Base-by-base conservation (phyloP, 1,139 yeast species). In the Kazachstania sp. region DNA sequence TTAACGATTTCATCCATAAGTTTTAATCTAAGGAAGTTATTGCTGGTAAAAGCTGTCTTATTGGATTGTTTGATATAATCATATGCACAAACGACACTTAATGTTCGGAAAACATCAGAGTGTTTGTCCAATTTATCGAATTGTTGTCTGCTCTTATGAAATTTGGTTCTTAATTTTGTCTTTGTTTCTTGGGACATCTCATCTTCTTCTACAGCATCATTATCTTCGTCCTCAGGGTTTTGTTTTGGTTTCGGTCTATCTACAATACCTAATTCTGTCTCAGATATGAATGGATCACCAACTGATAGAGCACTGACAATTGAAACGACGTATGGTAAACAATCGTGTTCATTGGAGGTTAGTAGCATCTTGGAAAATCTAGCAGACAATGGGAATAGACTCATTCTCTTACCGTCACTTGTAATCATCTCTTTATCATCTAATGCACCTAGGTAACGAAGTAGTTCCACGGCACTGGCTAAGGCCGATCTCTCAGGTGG, bases 271-370 rank as follows among this genome's bases (percentile, higher is more conserved):
- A 85, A 61, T 59, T 86, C 96, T 55, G 75, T 77, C 59, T 84
- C 94, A 26, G 74, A 74, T 36, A 87, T 68, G 58, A 88, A 86
- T 7, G 96, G 96, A 59, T 90, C 95, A 3, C 97, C 97, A 41
- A 92, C 97, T 0, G 97, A 83, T 39, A 94, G 69, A 0, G 92
- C 95, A 18, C 97, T 85, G 1, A 94, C 97, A 49, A 94, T 75
- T 0, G 97, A 94, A 47, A 92, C 80, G 26, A 92, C 73, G 59
- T 86, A 92, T 0, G 95, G 88, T 49, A 92, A 70, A 66, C 97
- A 90, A 4, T 78, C 83, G 47, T 78, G 79, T 64, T 92, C 97
- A 63, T 88, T 86, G 9, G 96, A 96, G 39, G 90, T 78, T 39
- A 90, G 75, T 51, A 94, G 72, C 74, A 94, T 87, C 61, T 90